Evolutionary conservation across 2,329 filamentous ascomycete genomes (phyloP).

Genomic region (Graphilbum fragrans): DNA sequence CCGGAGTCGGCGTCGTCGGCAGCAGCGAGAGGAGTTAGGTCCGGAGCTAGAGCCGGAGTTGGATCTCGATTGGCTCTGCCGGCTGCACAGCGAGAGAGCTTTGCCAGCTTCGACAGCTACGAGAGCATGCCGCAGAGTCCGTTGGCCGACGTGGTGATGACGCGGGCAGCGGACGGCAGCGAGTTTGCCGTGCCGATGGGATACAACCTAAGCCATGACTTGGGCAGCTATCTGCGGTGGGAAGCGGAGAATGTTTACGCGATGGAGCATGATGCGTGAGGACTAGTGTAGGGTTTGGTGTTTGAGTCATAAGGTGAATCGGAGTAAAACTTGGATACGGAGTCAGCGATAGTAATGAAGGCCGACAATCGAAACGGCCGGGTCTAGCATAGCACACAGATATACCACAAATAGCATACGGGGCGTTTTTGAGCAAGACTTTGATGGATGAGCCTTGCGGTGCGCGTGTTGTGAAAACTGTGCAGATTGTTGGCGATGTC

Average conservation of each 20-base stretch:
- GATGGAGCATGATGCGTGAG: not conserved
- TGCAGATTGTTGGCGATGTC: too few species aligned
- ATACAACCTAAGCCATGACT: slow-evolving; percentile 46
- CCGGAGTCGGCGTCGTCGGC: not conserved
- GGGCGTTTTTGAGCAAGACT: too few species aligned
- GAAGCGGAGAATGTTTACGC: slow-evolving; percentile 37
- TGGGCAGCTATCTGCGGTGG: slow-evolving; percentile 47
- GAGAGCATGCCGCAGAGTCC: slow-evolving; percentile 38
- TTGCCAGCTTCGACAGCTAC: slow-evolving; percentile 18
- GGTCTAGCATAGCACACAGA: too few species aligned
- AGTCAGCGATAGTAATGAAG: too few species aligned
- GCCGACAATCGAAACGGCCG: too few species aligned
- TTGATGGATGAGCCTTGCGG: too few species aligned
- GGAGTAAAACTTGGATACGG: too few species aligned
- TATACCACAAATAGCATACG: too few species aligned
- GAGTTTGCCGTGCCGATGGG: slow-evolving; percentile 41
- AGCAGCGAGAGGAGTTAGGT: too few species aligned
- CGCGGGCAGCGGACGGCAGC: slow-evolving; percentile 24
- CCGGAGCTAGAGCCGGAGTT: too few species aligned
- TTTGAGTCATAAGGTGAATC: too few species aligned
- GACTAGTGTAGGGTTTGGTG: not conserved
- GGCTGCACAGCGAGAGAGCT: slow-evolving; percentile 4
- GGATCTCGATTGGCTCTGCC: not conserved
- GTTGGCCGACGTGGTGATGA: slow-evolving; percentile 33
- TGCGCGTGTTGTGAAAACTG: too few species aligned